Percentiles rank a stretch among this genome's conserved stretches.
Conservation (phyloP, 306 rosid genomes). For the Aeschynomene evenia region DNA sequence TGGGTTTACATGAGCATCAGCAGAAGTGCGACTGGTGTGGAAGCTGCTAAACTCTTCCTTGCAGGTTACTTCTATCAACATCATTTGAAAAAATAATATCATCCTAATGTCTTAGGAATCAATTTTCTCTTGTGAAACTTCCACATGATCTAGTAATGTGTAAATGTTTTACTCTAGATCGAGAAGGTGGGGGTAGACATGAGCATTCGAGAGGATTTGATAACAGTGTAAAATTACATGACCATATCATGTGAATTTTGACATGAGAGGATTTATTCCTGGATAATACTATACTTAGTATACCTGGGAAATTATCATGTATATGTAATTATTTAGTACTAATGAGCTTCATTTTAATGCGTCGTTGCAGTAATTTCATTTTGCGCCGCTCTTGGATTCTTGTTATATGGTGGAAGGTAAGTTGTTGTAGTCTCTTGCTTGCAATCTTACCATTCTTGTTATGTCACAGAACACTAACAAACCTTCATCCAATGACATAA, state of each 20-base stretch:
- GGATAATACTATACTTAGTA: neutral
- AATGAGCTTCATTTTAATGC: slow-evolving; percentile 25
- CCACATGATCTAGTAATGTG: too few species aligned
- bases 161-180: too few species aligned
- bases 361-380: slow-evolving; percentile 64
- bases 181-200: too few species aligned
- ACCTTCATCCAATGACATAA: slow-evolving; percentile 24
- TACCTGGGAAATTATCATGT: neutral
- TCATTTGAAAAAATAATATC: too few species aligned
- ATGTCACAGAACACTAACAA: neutral
- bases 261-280: too few species aligned
- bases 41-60: slow-evolving; percentile 62
- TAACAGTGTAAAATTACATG: too few species aligned
- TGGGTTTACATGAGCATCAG: slow-evolving; percentile 58
- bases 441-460: neutral
- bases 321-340: neutral
- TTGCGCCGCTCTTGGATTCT: slow-evolving; percentile 66
- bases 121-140: too few species aligned
- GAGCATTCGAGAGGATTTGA: too few species aligned
- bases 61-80: slow-evolving; percentile 49
- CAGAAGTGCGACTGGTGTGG: slow-evolving; percentile 38
- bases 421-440: neutral
- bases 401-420: slow-evolving; percentile 89
- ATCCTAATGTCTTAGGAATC: too few species aligned
- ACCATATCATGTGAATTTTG: too few species aligned